Evolutionary conservation across 306 rosid species (phyloP).

Genomic region (Prunus armeniaca): DNA sequence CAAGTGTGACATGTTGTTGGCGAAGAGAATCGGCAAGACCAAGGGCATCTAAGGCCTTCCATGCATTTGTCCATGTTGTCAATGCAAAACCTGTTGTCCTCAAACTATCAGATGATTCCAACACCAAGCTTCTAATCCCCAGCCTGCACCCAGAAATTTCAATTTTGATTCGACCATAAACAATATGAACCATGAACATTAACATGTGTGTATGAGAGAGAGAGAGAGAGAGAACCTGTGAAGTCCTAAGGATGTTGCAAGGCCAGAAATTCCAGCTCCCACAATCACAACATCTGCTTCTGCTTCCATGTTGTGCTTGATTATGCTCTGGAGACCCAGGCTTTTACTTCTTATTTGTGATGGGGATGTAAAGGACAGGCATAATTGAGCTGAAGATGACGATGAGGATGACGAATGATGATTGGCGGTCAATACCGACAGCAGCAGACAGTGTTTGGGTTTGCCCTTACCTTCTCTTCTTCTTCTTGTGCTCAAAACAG

Average conservation of each 20-base stretch:
- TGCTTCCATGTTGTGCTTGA: constrained; percentile 4
- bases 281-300: constrained; percentile 58
- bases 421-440: too few species aligned
- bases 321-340: neutral
- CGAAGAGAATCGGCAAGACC: constrained; percentile 59
- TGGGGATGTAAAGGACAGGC: too few species aligned
- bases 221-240: constrained; percentile 17
- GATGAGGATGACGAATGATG: too few species aligned
- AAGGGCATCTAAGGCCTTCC: constrained; percentile 77
- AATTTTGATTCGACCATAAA: neutral
- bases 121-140: constrained; percentile 61
- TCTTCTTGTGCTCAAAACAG: too few species aligned
- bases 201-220: neutral
- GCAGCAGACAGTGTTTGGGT: too few species aligned
- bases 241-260: constrained; percentile 64
- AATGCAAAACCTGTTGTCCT: constrained; percentile 68
- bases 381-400: too few species aligned
- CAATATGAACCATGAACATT: too few species aligned
- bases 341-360: neutral
- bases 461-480: too few species aligned
- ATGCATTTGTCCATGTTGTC: constrained; percentile 57
- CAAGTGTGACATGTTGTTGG: constrained; percentile 35
- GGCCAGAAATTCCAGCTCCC: constrained; percentile 84
- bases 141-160: constrained; percentile 28
- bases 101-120: constrained; percentile 57